Base-by-base conservation (phyloP, 345 rosid genomes). In the Hibiscus tridactylites region DNA sequence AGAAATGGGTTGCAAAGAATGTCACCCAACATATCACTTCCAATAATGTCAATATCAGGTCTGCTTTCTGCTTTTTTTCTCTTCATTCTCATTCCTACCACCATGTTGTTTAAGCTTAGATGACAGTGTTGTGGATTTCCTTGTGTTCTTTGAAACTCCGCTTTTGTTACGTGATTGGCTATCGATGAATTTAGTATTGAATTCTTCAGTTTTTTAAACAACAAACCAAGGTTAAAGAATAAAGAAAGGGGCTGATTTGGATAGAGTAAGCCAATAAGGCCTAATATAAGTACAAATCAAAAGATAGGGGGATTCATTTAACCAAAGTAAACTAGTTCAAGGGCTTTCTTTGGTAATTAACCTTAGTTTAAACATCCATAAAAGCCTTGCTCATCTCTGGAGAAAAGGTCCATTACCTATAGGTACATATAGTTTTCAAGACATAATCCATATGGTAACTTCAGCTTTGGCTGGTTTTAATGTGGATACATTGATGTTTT, bases 1-100 rank as follows among this genome's bases (percentile, higher is more conserved):
- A 89, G 82, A 89, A 87, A 72, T 95, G 99, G 99, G 99, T 95
- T 79, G 72, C 91, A 65, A 81, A 86, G 71, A 95, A 95, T 84
- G 87, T 95, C 74, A 77, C 98, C 57, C 33, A 78, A 47, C 97
- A 95, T 66, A 83, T 95, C 72, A 13, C 75, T 61, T 68, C 73
- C 37, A 83, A 77, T 75, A 83, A 67, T 59, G 97, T 89, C 75
- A 85, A 90, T 78, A 95, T 95, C 87, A 90, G 97, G 99, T 95
- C 9, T 33, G 54, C 66, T 61, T 39, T 44, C 59, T 61, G 52
- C 56, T 66, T 60, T 13, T 46, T 71, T 63, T 12, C 15, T 35
- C 31, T 10, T 12, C 68, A 21, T 26, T 17, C 21, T 59, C 52
- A 16, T 15, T 66, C 21, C 39, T 28, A n/a, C 9, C 31, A 58